Conservation (phyloP, 805 yeast genomes). For the Starmera quercuum region DNA sequence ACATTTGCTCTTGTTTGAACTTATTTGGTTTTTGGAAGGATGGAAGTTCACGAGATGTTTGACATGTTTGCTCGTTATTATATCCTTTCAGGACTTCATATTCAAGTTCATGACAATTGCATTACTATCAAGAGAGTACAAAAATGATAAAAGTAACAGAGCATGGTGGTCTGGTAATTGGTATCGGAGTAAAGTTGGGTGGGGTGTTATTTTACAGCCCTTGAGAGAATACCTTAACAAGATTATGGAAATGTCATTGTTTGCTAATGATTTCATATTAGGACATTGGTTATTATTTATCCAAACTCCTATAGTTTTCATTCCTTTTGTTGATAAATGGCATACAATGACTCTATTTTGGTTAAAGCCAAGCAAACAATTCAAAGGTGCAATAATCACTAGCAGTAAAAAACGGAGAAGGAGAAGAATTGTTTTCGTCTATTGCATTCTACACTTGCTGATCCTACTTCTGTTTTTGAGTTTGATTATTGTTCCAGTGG, state of each 20-base stretch:
- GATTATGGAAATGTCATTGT: slow-evolving; percentile 56
- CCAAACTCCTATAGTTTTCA: slow-evolving; percentile 53
- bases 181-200: slow-evolving; percentile 55
- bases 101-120: slow-evolving; percentile 43
- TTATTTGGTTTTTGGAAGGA: slow-evolving; percentile 61
- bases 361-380: slow-evolving; percentile 46
- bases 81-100: slow-evolving; percentile 49
- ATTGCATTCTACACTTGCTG: slow-evolving; percentile 37
- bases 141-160: slow-evolving; percentile 48
- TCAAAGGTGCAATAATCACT: slow-evolving; percentile 27
- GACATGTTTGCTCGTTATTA: slow-evolving; percentile 50
- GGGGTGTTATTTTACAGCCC: slow-evolving; percentile 56
- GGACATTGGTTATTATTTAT: slow-evolving; percentile 50
- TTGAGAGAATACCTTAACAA: slow-evolving; percentile 57
- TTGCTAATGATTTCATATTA: slow-evolving; percentile 54
- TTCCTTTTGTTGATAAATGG: slow-evolving; percentile 59
- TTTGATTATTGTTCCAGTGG: slow-evolving; percentile 40
- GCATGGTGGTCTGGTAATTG: slow-evolving; percentile 83
- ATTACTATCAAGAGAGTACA: slow-evolving; percentile 54
- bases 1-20: slow-evolving; percentile 49
- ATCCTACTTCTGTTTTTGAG: slow-evolving; percentile 31
- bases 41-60: slow-evolving; percentile 56
- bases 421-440: slow-evolving; percentile 35
- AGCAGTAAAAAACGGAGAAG: slow-evolving; percentile 29
- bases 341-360: slow-evolving; percentile 64